phyloP scores from a whole-genome alignment of 495 filamentous ascomycete genomes.

The Pyronema omphalodes region DNA sequence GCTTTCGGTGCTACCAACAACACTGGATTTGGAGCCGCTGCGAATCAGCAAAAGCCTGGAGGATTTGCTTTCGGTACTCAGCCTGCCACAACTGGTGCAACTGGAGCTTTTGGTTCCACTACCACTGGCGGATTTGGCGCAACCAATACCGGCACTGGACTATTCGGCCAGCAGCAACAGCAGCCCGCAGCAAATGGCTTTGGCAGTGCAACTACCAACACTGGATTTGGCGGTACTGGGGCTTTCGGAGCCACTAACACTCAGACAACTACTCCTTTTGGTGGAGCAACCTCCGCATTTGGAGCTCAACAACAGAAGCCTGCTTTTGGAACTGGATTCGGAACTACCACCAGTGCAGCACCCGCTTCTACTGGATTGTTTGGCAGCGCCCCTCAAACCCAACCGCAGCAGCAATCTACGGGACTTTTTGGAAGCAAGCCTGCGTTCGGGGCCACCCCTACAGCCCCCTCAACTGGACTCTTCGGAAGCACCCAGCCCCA shows the following conservation, averaged over 20 bases:
- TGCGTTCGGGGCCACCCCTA: constrained; percentile 23
- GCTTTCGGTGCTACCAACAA: constrained; percentile 6
- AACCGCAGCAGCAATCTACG: constrained; percentile 35
- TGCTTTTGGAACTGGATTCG: constrained; percentile 28
- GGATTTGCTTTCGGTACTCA: constrained; percentile 34
- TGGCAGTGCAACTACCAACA: constrained; percentile 13
- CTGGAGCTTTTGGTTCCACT: constrained; percentile 19
- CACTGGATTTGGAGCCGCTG: constrained; percentile 28
- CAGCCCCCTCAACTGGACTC: constrained; percentile 26
- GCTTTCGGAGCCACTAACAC: constrained; percentile 27
- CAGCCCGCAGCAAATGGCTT: constrained; percentile 25
- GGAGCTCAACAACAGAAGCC: constrained; percentile 25
- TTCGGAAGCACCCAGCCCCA: constrained; percentile 20
- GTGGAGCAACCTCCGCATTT: constrained; percentile 19
- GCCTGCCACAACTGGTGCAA: constrained; percentile 2
- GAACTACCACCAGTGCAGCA: constrained; percentile 23
- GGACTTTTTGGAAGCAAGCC: constrained; percentile 41
- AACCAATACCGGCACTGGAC: constrained; percentile 25
- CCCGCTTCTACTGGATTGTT: constrained; percentile 29
- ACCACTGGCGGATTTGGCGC: constrained; percentile 25
- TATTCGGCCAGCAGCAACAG: constrained; percentile 30
- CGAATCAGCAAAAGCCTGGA: constrained; percentile 18
- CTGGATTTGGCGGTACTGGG: constrained; percentile 23
- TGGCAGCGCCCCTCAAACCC: constrained; percentile 26
- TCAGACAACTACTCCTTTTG: constrained; percentile 18